Conservation (phyloP, 371 early-diverging fungal species). For the Mucor mucedo region DNA sequence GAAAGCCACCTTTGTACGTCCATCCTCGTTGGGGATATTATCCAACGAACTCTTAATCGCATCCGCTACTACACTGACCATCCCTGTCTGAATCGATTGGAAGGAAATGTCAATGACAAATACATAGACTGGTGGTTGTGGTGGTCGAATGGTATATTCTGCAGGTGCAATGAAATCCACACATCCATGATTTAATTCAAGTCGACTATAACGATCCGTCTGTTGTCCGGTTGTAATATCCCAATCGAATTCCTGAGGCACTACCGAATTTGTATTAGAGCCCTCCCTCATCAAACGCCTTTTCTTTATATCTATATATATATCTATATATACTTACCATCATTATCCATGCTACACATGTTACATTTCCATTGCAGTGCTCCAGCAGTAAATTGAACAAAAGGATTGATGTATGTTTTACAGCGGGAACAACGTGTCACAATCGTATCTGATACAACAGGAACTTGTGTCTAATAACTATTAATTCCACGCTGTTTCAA, state of each 20-base stretch:
- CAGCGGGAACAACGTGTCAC: conserved; percentile 87
- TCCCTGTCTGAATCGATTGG: conserved; percentile 72
- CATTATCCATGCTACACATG: conserved; percentile 80
- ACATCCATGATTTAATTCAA: conserved; percentile 75
- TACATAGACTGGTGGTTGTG: conserved; percentile 85
- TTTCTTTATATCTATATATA: not conserved
- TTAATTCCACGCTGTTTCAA: not conserved
- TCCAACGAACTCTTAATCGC: conserved; percentile 72
- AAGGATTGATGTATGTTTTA: conserved; percentile 88
- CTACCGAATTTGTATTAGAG: conserved; percentile 28
- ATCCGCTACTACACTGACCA: conserved; percentile 57
- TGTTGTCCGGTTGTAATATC: conserved; percentile 69
- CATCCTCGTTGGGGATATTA: conserved; percentile 78
- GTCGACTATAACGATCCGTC: conserved; percentile 72
- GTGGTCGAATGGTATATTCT: conserved; percentile 83
- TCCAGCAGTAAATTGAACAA: conserved; percentile 79
- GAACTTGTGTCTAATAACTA: conserved; percentile 55
- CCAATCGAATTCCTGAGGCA: conserved; percentile 81
- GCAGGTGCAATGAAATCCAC: conserved; percentile 85
- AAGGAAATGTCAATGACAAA: conserved; percentile 85
- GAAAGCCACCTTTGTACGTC: conserved; percentile 76
- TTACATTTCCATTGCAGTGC: conserved; percentile 87
- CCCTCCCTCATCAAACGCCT: not conserved
- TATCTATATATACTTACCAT: conserved; percentile 48
- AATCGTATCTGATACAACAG: conserved; percentile 69